Evolutionary conservation across 75 land plant genomes (phyloP), one percentile per base, ranked within the genome.

Genomic region (Selaginella tamariscina): DNA sequence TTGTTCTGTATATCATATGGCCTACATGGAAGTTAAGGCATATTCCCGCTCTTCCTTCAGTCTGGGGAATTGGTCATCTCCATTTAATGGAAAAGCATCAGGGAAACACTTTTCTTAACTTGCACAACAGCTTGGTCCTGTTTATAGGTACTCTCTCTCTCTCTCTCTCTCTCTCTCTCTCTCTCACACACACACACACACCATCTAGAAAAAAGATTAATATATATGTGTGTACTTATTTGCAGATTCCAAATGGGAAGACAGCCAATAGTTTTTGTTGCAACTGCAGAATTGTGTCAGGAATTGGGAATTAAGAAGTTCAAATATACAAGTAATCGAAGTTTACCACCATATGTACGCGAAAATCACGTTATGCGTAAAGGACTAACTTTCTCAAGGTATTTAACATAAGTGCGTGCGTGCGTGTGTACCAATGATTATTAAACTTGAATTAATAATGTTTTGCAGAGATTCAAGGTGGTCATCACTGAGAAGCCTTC

Each of bases 341-440:
- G 91, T 70, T 67, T 82, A 30, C 88, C 91, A 1, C 77, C 87
- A 31, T 82, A 82, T 24, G 80, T 85, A 0, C 32, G 77, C 23
- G 69, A 82, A 1, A 82, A 84, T 9, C 88, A 82, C 49, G 81
- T 85, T 33, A 88, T 80, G 70, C 82, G 79, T 27, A 81, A 81
- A 55, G 88, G 88, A 5, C 88, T 85, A 28, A 82, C 83, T 72
- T 78, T 81, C 75, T 75, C 85, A 64, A 83, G 75, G 88, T 88
- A 73, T n/a, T 32, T 24, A 67, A 32, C 1, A 67, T n/a, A 8
- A 39, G 13, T 59, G 5, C 21, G 15, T 65, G 9, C 1, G 18
- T 2, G 5, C 9, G 2, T 13, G 28, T n/a, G 15, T 65, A 2
- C 11, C 56, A 66, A 15, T 30, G 2, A 24, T 68, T 24, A 0